Evolutionary conservation across 805 yeast genomes (phyloP).

Genomic region (Priceomyces melissophilus): DNA sequence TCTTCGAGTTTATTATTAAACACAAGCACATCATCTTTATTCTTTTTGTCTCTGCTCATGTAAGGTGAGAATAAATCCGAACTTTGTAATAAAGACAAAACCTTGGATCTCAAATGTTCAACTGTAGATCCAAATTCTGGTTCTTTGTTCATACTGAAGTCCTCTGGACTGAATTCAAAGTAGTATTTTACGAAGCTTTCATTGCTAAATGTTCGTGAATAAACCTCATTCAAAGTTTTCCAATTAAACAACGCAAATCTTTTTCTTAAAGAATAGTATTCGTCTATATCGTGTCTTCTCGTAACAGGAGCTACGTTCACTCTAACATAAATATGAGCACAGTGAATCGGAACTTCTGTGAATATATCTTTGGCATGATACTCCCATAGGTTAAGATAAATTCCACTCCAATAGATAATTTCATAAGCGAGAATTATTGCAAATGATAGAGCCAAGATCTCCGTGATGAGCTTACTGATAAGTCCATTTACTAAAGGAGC

Average conservation of each 20-base stretch:
- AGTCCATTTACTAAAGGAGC: conserved; percentile 22
- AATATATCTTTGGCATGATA: conserved; percentile 59
- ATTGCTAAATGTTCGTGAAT: conserved; percentile 16
- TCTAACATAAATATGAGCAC: conserved; percentile 66
- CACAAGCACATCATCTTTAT: conserved; percentile 21
- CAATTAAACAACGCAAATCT: conserved; percentile 22
- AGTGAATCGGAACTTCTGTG: conserved; percentile 71
- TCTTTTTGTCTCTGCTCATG: conserved; percentile 6
- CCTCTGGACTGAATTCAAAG: conserved; percentile 80
- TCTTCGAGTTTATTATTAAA: conserved; percentile 27
- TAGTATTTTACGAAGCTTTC: conserved; percentile 49
- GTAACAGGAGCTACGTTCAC: conserved; percentile 36
- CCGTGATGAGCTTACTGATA: conserved; percentile 27
- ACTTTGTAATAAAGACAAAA: conserved; percentile 51
- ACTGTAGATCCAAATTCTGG: conserved; percentile 72
- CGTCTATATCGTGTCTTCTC: conserved; percentile 10
- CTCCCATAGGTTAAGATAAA: conserved; percentile 43
- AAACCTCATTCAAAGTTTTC: conserved; percentile 15
- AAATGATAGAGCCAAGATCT: conserved; percentile 20
- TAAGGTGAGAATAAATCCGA: conserved; percentile 25
- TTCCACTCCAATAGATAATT: conserved; percentile 40
- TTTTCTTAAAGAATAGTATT: conserved; percentile 26
- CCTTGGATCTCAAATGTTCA: conserved; percentile 54
- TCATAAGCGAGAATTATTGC: conserved; percentile 35
- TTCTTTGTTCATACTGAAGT: conserved; percentile 55